These are phyloP conservation scores for Xanthoconium separans DNA, from an alignment of 1,284 basidiomycete genomes.

Conservation along the genomic window DNA sequence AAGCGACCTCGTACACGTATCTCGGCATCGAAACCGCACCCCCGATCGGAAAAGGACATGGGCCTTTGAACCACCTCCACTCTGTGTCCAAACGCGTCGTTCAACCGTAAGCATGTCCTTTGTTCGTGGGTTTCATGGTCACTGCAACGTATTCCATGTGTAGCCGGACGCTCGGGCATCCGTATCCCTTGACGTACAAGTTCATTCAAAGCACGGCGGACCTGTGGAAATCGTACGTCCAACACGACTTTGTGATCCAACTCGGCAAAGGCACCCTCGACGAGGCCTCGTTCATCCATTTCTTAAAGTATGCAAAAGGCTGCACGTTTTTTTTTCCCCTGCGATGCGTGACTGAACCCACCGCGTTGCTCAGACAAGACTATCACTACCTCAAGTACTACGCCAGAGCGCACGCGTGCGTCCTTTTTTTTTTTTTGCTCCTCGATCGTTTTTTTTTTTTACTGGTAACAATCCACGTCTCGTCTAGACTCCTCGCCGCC, in stretches of 20 bases:
- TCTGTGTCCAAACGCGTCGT: conserved; percentile 51
- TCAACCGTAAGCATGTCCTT: conserved; percentile 49
- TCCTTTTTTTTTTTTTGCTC: no score
- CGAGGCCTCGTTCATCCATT: conserved; percentile 72
- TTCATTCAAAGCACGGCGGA: conserved; percentile 58
- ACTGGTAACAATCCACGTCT: no score
- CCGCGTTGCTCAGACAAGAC: conserved; percentile 54
- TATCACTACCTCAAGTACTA: conserved; percentile 81
- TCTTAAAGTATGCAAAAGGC: conserved; percentile 65
- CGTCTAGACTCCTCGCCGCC: conserved; percentile 69
- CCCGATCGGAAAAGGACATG: conserved; percentile 75
- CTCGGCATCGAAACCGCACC: conserved; percentile 73
- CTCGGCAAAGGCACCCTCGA: conserved; percentile 74
- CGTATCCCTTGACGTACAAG: conserved; percentile 67
- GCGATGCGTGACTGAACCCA: not conserved
- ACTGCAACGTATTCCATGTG: conserved; percentile 26
- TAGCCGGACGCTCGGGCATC: conserved; percentile 61
- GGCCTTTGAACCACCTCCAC: conserved; percentile 88
- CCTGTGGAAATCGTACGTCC: conserved; percentile 75
- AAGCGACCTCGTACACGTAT: conserved; percentile 74
- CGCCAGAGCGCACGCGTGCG: conserved; percentile 68
- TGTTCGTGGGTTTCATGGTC: not conserved
- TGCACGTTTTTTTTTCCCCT: not conserved
- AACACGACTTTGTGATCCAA: conserved; percentile 81
- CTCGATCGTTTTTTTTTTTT: no score